Evolutionary conservation across 2,329 filamentous ascomycete genomes (phyloP), one percentile per base, ranked within the genome.

Genomic region (Colletotrichum coccodes): DNA sequence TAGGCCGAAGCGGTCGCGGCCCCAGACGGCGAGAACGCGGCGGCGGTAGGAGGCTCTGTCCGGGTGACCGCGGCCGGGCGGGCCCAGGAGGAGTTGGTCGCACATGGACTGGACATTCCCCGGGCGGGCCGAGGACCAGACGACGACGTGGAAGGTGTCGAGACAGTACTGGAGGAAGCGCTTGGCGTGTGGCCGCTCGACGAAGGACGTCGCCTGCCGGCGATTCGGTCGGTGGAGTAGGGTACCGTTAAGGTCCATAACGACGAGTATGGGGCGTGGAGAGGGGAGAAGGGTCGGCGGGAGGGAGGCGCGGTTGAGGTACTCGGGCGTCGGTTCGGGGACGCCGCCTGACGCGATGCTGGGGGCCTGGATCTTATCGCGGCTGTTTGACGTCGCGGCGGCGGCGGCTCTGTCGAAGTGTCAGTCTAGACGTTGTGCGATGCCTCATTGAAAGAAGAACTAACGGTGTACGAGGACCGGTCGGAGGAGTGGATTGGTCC

Each of bases 181-280:
- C 3, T 82, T 74, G 1, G 96, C 86, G 71, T 90, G 85, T 0
- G 93, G 93, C 1, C 96, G 91, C 71, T 86, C 81, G 49, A 90
- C 80, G 76, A 94, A 93, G 57, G 59, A 49, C 47, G 79, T 77
- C 11, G 83, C 85, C 4, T 80, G 75, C 30, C 77, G 77, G 52
- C 83, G 83, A 60, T 83, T 84, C 9, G 90, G 91, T 6, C 96
- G 92, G 80, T 88, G 86, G 40, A 98, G 87, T 1, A 99, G 86
- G 0, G 95, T 98, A 71, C 96, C 96, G 79, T 98, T 99, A 42
- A 99, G 88, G 80, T 99, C 96, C 70, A 98, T 88, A 53, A 98
- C 88, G 58, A 99, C 85, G 26, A 99, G 89, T 38, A 97, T 86
- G 18, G 87, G 87, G 46, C 89, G 88, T 1, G 90, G 87, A 1